Conservation (phyloP, 2,329 filamentous ascomycete species). For the Cladophialophora exuberans region DNA sequence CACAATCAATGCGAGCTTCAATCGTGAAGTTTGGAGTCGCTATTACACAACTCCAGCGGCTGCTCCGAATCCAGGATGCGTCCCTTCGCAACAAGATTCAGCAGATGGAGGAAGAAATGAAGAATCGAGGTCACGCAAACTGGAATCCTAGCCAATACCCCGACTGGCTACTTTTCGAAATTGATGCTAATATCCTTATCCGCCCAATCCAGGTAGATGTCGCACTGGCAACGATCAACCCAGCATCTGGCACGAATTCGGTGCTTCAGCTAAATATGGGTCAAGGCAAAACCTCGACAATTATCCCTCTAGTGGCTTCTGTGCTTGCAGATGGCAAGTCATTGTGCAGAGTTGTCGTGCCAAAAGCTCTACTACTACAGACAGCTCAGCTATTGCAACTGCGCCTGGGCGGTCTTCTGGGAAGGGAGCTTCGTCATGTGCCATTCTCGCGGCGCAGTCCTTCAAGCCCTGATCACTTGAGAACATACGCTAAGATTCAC, state of each 20-base stretch:
- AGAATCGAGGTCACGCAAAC: conserved; percentile 57
- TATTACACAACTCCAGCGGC: conserved; percentile 37
- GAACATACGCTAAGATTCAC: conserved; percentile 45
- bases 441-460: conserved; percentile 50
- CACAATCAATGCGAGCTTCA: conserved; percentile 27
- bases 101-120: conserved; percentile 39
- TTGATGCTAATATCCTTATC: conserved; percentile 65
- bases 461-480: conserved; percentile 38
- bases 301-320: conserved; percentile 65
- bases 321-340: conserved; percentile 55
- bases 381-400: conserved; percentile 60
- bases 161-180: conserved; percentile 66
- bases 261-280: conserved; percentile 74
- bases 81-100: conserved; percentile 11
- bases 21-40: conserved; percentile 35
- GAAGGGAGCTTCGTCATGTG: conserved; percentile 50
- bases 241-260: conserved; percentile 46
- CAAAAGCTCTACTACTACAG: conserved; percentile 63
- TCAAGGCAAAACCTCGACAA: conserved; percentile 60
- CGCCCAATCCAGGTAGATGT: conserved; percentile 63
- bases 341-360: conserved; percentile 63
- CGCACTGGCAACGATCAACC: conserved; percentile 58
- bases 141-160: conserved; percentile 59
- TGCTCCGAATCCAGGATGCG: conserved; percentile 33
- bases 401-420: conserved; percentile 50